Evolutionary conservation across 1,139 yeast genomes (phyloP).

Genomic region (Ashbya aceris): DNA sequence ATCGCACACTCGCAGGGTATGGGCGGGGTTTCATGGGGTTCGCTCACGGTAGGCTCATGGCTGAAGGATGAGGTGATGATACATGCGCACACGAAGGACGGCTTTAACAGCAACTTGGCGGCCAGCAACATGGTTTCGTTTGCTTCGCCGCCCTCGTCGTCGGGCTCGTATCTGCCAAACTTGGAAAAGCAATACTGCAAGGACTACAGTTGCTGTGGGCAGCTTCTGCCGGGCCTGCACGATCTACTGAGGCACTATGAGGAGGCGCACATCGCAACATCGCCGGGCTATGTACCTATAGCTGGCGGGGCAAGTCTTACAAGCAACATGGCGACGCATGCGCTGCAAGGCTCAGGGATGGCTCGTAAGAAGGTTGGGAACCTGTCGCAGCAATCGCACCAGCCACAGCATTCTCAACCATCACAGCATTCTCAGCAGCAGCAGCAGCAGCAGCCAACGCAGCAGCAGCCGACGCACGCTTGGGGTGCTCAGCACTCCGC

Average conservation of each 20-base stretch:
- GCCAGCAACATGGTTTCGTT: conserved; percentile 9
- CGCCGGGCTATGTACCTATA: conserved; percentile 38
- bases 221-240: conserved; percentile 81
- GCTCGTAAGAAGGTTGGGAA: background rate
- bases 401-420: background rate
- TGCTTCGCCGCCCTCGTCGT: conserved; percentile 56
- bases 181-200: conserved; percentile 93
- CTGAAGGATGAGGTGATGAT: conserved; percentile 76
- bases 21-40: conserved; percentile 99
- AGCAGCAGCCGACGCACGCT: conserved; percentile 2
- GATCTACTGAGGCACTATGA: conserved; percentile 91
- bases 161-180: conserved; percentile 75
- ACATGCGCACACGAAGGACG: conserved; percentile 20
- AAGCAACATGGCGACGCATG: conserved; percentile 13
- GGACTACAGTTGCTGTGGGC: conserved; percentile 95
- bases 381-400: conserved; percentile 3
- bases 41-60: conserved; percentile 92
- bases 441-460: conserved; percentile 2
- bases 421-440: conserved; percentile 1
- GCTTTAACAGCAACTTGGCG: conserved; percentile 25
- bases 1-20: conserved; percentile 95
- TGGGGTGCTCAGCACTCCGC: conserved; percentile 12
- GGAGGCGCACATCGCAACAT: conserved; percentile 84
- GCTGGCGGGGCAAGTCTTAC: conserved; percentile 1
- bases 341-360: conserved; percentile 1